Conservation (phyloP, 176 grass and related monocot genomes). For the Oryza longistaminata region DNA sequence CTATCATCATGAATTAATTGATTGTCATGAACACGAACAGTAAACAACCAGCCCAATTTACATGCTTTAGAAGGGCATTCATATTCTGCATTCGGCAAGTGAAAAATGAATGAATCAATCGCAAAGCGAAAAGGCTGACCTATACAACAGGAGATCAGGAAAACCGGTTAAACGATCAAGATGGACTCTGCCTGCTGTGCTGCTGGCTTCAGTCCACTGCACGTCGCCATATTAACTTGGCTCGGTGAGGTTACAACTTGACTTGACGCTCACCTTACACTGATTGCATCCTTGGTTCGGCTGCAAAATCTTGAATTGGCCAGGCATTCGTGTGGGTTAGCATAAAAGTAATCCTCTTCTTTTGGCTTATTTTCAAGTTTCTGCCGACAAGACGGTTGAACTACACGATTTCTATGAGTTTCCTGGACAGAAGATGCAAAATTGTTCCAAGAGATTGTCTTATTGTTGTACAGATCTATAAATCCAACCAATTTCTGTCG, state of each 20-base stretch:
- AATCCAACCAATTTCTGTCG: conserved; percentile 67
- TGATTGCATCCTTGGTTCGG: conserved; percentile 17
- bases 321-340: conserved; percentile 87
- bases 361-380: conserved; percentile 72
- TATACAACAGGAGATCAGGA: conserved; percentile 41
- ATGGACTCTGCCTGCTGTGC: conserved; percentile 7
- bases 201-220: conserved; percentile 24
- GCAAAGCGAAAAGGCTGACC: neutral
- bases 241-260: neutral
- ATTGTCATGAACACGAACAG: neutral
- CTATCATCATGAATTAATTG: neutral
- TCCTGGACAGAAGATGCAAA: conserved; percentile 62
- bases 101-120: conserved; percentile 34
- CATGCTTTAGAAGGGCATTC: conserved; percentile 26
- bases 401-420: conserved; percentile 45
- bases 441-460: conserved; percentile 71
- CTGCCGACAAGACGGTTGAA: conserved; percentile 68
- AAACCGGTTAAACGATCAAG: conserved; percentile 8
- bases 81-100: conserved; percentile 40
- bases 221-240: conserved; percentile 5
- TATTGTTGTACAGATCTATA: conserved; percentile 65
- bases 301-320: conserved; percentile 57
- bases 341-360: conserved; percentile 97
- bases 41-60: conserved; percentile 39
- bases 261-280: conserved; percentile 31